A percentile compares a stretch with the other conserved stretches of the same genome.
Conservation (phyloP, 768 basidiomycete species). For the Kwoniella mangroviensis region DNA sequence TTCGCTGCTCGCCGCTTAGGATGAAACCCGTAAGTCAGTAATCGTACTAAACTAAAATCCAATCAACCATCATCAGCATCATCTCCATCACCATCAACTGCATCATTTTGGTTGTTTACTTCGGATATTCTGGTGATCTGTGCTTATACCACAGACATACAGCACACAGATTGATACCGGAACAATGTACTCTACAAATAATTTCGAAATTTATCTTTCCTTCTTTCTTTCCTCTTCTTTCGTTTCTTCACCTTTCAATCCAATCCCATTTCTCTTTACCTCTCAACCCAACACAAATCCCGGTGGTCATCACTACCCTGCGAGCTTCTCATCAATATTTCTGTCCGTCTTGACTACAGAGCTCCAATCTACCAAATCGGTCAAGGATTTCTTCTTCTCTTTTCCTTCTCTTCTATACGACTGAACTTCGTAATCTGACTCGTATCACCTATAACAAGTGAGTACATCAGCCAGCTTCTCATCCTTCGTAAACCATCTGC, state of each 20-base stretch:
- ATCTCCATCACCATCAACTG: not conserved
- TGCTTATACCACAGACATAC: slow-evolving; percentile 1
- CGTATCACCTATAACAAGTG: not conserved
- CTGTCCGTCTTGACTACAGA: too few species aligned
- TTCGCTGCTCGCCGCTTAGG: slow-evolving; percentile 10
- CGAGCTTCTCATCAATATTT: too few species aligned
- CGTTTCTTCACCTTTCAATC: slow-evolving; percentile 8
- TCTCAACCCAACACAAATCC: too few species aligned
- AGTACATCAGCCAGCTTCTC: not conserved
- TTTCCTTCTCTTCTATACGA: not conserved
- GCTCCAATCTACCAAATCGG: too few species aligned
- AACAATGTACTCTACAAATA: not conserved
- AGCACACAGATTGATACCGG: not conserved
- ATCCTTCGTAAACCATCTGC: slow-evolving; percentile 1
- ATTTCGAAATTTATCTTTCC: not conserved
- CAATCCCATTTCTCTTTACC: not conserved
- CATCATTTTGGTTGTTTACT: not conserved
- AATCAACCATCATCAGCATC: not conserved
- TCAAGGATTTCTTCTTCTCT: too few species aligned
- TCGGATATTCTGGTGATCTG: not conserved
- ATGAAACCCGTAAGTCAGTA: not conserved
- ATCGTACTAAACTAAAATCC: not conserved
- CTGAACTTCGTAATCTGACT: too few species aligned
- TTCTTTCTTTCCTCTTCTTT: slow-evolving; percentile 1
- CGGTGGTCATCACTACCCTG: not conserved